Percentiles rank a stretch among this genome's conserved stretches.
Conservation (phyloP, 805 yeast genomes). For the Candida krabiensis region DNA sequence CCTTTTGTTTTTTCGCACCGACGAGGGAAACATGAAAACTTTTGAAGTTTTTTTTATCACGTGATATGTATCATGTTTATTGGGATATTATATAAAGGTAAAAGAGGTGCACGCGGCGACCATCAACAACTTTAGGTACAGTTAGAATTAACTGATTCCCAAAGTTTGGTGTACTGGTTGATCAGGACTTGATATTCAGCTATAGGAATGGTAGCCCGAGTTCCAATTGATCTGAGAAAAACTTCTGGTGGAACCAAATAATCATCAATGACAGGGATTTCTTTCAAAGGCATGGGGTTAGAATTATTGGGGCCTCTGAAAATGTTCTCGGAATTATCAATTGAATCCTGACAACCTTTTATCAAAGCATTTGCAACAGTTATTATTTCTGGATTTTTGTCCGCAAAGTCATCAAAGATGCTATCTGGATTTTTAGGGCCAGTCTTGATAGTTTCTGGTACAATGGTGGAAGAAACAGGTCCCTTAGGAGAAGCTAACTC, state of each 20-base stretch:
- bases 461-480: background rate
- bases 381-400: slow-evolving; percentile 12
- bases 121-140: background rate
- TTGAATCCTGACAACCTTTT: slow-evolving; percentile 9
- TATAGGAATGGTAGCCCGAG: slow-evolving; percentile 14
- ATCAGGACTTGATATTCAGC: slow-evolving; percentile 18
- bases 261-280: slow-evolving; percentile 7
- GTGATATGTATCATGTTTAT: background rate
- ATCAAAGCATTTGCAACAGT: slow-evolving; percentile 14
- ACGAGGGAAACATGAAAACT: slow-evolving; percentile 23
- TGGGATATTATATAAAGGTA: no score
- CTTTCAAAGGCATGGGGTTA: slow-evolving; percentile 6
- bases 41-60: slow-evolving; percentile 27
- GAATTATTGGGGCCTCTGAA: slow-evolving; percentile 13
- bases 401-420: slow-evolving; percentile 14
- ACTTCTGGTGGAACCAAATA: slow-evolving; percentile 19
- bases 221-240: slow-evolving; percentile 13
- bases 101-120: no score
- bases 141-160: slow-evolving; percentile 7
- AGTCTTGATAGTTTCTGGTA: background rate
- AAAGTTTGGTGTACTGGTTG: slow-evolving; percentile 13
- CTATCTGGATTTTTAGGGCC: background rate
- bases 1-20: no score
- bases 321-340: slow-evolving; percentile 16
- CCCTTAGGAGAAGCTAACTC: no score